Percentiles rank a stretch among this genome's conserved stretches.
Conservation (phyloP, 2,329 filamentous ascomycete species). For the Aspergillus glaucus region DNA sequence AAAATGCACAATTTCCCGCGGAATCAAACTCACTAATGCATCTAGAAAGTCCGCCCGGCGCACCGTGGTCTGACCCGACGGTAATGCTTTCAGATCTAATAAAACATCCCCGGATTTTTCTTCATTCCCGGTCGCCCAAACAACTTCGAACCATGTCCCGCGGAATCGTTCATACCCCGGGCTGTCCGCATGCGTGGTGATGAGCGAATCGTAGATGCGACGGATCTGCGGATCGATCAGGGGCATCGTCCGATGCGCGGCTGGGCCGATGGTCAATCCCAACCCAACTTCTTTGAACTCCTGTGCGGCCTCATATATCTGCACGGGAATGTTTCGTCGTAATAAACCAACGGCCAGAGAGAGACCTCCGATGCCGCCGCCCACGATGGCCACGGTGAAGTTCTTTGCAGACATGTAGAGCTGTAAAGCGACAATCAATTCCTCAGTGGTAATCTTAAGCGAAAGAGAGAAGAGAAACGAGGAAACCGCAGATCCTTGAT, state of each 20-base stretch:
- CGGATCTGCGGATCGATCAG: constrained; percentile 42
- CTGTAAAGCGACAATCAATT: too few species aligned
- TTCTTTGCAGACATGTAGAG: constrained; percentile 16
- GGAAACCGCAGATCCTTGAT: too few species aligned
- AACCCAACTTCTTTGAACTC: constrained; percentile 54
- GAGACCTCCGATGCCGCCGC: constrained; percentile 55
- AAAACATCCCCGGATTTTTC: constrained; percentile 17
- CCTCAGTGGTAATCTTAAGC: too few species aligned
- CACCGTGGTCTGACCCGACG: constrained; percentile 27
- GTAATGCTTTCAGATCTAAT: constrained; percentile 24
- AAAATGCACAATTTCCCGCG: constrained; percentile 24
- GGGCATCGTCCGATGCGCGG: constrained; percentile 50
- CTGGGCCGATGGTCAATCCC: constrained; percentile 52
- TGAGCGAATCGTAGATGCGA: constrained; percentile 24
- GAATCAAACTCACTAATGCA: constrained; percentile 26
- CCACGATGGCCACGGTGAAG: constrained; percentile 51
- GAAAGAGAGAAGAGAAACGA: too few species aligned
- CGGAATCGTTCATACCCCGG: constrained; percentile 23
- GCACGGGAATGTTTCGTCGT: constrained; percentile 40
- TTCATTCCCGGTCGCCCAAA: constrained; percentile 19
- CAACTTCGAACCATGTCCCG: constrained; percentile 29
- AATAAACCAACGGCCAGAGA: constrained; percentile 48
- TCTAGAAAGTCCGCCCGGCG: constrained; percentile 29
- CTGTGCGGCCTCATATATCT: constrained; percentile 52
- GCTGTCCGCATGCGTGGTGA: constrained; percentile 28